A percentile compares a stretch with the other conserved stretches of the same genome.
Evolutionary conservation across 2,329 filamentous ascomycete genomes (phyloP).

Genomic region (Nannizzia gypsea): DNA sequence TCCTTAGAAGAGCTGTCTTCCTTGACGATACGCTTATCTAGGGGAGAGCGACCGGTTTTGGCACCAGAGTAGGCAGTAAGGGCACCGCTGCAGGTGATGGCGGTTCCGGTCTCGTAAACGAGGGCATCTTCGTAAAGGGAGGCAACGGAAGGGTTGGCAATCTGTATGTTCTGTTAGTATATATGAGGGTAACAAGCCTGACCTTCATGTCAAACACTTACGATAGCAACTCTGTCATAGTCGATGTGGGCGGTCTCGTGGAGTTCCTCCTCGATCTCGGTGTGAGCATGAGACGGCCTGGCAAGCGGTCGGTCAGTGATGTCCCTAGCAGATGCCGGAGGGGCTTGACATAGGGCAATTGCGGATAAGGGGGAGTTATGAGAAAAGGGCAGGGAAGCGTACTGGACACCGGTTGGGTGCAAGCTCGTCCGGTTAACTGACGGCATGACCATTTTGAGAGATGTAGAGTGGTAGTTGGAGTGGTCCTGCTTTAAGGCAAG

Average conservation of each 20-base stretch:
- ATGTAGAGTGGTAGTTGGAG: slow-evolving; percentile 49
- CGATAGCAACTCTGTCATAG: slow-evolving; percentile 96
- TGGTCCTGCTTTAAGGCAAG: slow-evolving; percentile 47
- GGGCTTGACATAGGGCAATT: not conserved
- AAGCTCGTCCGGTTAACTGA: slow-evolving; percentile 83
- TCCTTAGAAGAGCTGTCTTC: slow-evolving; percentile 80
- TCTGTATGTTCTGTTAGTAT: slow-evolving; percentile 28
- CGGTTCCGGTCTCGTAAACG: slow-evolving; percentile 92
- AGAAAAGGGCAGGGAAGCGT: slow-evolving; percentile 37
- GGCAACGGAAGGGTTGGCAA: slow-evolving; percentile 87
- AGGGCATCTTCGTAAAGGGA: slow-evolving; percentile 98
- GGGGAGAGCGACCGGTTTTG: slow-evolving; percentile 93
- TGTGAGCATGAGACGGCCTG: slow-evolving; percentile 78
- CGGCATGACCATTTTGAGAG: slow-evolving; percentile 42
- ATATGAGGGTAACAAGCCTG: not conserved
- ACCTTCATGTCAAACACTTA: slow-evolving; percentile 38
- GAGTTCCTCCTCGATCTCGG: slow-evolving; percentile 93
- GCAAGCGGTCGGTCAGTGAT: slow-evolving; percentile 12
- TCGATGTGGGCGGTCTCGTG: slow-evolving; percentile 98
- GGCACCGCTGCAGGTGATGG: slow-evolving; percentile 90
- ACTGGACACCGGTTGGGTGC: slow-evolving; percentile 84
- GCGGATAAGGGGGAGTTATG: not conserved
- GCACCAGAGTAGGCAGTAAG: slow-evolving; percentile 95
- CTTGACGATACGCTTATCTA: slow-evolving; percentile 95
- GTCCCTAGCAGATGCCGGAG: not conserved